Evolutionary conservation across 1,284 basidiomycete genomes (phyloP).

Genomic region (Apiotrichum sp.): DNA sequence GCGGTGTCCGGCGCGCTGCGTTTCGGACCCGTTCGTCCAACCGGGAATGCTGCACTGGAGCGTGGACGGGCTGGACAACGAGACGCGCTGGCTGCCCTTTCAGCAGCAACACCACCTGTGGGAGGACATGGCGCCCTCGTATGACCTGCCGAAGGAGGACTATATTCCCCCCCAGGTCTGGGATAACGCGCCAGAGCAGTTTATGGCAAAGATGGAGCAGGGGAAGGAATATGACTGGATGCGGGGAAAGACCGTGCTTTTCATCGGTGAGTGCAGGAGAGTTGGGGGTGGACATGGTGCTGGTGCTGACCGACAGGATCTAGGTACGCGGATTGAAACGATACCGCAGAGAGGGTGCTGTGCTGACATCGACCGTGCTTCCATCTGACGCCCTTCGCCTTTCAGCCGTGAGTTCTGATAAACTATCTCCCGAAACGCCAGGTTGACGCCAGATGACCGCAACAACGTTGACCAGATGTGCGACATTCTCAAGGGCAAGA

Average conservation of each 20-base stretch:
- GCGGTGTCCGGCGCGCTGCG: slow-evolving; percentile 2
- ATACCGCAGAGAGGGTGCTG: too few species aligned
- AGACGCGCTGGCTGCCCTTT: slow-evolving; percentile 26
- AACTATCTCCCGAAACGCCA: too few species aligned
- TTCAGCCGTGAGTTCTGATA: too few species aligned
- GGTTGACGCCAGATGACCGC: slow-evolving; percentile 6
- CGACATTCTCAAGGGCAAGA: slow-evolving; percentile 3
- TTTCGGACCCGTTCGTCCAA: slow-evolving; percentile 17
- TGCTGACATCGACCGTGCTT: too few species aligned
- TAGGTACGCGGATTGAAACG: too few species aligned
- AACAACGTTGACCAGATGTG: slow-evolving; percentile 11
- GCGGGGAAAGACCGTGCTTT: slow-evolving; percentile 12
- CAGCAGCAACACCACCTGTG: not conserved
- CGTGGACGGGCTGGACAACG: slow-evolving; percentile 2
- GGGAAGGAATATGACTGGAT: slow-evolving; percentile 15
- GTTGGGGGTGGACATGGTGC: too few species aligned
- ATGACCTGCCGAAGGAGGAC: slow-evolving; percentile 9
- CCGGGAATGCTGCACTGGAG: slow-evolving; percentile 25
- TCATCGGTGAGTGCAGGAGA: slow-evolving; percentile 20
- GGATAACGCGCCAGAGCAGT: slow-evolving; percentile 8
- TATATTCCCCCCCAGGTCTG: slow-evolving; percentile 7
- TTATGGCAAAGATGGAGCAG: slow-evolving; percentile 10
- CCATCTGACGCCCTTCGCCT: too few species aligned
- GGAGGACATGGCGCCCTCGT: slow-evolving; percentile 2
- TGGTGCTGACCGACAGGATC: too few species aligned